phyloP scores from a whole-genome alignment of 495 filamentous ascomycete genomes.

The Penicillium cosmopolitanum region DNA sequence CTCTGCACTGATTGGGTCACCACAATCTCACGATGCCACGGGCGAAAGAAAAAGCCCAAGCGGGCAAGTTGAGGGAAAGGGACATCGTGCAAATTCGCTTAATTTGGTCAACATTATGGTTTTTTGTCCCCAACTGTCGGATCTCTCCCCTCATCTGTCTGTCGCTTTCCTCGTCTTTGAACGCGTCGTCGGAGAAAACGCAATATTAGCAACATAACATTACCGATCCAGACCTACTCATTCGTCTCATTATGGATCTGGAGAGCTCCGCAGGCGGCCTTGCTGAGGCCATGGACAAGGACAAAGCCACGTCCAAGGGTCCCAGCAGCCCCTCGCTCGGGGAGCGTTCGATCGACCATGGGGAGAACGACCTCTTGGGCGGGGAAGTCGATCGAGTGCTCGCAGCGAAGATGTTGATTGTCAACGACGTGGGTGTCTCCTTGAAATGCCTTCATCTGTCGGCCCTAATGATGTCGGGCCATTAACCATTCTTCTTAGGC shows the following conservation, averaged over 20 bases:
- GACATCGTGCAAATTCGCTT: constrained; percentile 9
- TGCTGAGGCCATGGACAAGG: neutral
- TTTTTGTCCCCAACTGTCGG: neutral
- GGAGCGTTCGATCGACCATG: constrained; percentile 28
- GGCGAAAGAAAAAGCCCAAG: neutral
- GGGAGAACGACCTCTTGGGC: constrained; percentile 54
- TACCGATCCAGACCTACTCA: neutral
- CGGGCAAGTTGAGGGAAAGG: neutral
- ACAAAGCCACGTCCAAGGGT: constrained; percentile 9
- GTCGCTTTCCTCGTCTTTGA: neutral
- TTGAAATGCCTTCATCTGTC: too few species aligned
- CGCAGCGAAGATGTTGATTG: constrained; percentile 67
- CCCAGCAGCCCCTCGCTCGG: constrained; percentile 11
- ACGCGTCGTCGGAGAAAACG: neutral
- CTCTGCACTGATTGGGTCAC: neutral
- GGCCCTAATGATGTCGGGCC: too few species aligned
- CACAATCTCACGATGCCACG: constrained; percentile 4
- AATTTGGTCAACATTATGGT: neutral
- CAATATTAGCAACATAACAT: too few species aligned
- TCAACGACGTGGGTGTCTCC: constrained; percentile 63
- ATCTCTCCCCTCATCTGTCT: neutral
- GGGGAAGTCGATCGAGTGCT: constrained; percentile 63
- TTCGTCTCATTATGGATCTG: constrained; percentile 19
- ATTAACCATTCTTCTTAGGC: constrained; percentile 35
- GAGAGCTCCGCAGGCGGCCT: constrained; percentile 15